Base-by-base conservation (phyloP, 495 filamentous ascomycete genomes). In the Daldinia vernicosa region DNA sequence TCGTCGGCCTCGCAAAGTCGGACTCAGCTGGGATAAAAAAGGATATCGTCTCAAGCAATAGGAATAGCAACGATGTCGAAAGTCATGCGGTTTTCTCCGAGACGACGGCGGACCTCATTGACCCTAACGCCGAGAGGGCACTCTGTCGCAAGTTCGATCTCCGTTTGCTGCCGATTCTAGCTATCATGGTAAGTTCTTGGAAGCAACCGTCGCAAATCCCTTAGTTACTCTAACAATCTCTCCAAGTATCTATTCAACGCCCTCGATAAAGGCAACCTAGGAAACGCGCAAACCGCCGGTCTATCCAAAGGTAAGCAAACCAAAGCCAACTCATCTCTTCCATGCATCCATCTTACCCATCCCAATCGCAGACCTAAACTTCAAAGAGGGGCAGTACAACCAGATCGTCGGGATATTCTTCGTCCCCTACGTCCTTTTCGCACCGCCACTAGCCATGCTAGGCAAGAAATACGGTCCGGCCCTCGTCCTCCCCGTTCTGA, bases 341-440 rank as follows among this genome's bases (percentile, higher is more conserved):
- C 35, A 53, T 65, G 28, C 14, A 14, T 8, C 51, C n/a, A 39
- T n/a, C 19, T 28, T 55, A 35, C 54, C 2, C 45, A 15, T 32
- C 15, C 56, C 28, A 12, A 61, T 35, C n/a, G 45, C 72, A 63
- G 86, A 89, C 81, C 74, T 90, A 17, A 67, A 84, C 37, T 87
- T 93, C 78, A 80, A 84, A 35, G 74, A 79, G 1, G 85, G 87
- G 61, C 85, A 93, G 69, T 93, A 93, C 79, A 93, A 92, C 74
- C 85, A 88, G 22, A 84, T 93, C 12, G 79, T 93, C 17, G 86
- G 84, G 22, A 88, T 93, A 67, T 94, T 94, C 81, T 93, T 90
- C 76, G 80, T 93, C n/a, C 92, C 91, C 7, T 93, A 91, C 73
- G 89, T 93, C 52, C 74, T 93, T 15, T 89, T 86, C 51, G 90